A percentile compares a stretch with the other conserved stretches of the same genome.
Conservation (phyloP, 305 asterid genomes). For the Petunia hybrid region DNA sequence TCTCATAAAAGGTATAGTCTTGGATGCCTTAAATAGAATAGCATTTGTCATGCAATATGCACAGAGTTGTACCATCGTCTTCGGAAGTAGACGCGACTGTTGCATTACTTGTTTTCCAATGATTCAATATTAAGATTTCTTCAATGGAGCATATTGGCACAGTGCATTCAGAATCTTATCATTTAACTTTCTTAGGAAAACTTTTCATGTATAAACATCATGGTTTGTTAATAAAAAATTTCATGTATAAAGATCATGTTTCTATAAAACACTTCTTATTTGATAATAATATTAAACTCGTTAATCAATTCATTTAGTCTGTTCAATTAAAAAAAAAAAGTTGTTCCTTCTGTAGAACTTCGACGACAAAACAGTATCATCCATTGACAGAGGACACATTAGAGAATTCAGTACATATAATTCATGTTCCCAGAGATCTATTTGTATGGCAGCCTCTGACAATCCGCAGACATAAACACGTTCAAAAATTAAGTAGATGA, state of each 20-base stretch:
- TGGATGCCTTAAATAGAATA: background rate
- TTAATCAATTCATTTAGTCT: background rate
- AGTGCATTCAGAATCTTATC: too few relatives aligned
- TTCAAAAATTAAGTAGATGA: background rate
- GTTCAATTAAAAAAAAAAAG: too few relatives aligned
- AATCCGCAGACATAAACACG: background rate
- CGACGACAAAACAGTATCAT: background rate
- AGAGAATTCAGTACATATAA: background rate
- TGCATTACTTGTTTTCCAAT: background rate
- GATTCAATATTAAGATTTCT: background rate
- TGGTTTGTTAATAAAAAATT: too few relatives aligned
- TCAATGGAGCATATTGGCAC: background rate
- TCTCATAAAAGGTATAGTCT: background rate
- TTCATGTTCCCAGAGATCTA: background rate
- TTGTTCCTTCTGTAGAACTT: background rate
- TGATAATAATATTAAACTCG: background rate
- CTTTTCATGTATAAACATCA: too few relatives aligned
- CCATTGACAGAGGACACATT: too few relatives aligned
- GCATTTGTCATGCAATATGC: background rate
- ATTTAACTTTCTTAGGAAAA: too few relatives aligned
- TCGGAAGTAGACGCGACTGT: too few relatives aligned
- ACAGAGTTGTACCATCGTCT: background rate
- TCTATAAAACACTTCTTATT: too few relatives aligned
- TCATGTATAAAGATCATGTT: too few relatives aligned
- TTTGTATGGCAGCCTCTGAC: background rate